Percentiles rank a stretch among this genome's conserved stretches.
phyloP scores from a whole-genome alignment of 768 basidiomycete species.

The Asterophora lycoperdoides region DNA sequence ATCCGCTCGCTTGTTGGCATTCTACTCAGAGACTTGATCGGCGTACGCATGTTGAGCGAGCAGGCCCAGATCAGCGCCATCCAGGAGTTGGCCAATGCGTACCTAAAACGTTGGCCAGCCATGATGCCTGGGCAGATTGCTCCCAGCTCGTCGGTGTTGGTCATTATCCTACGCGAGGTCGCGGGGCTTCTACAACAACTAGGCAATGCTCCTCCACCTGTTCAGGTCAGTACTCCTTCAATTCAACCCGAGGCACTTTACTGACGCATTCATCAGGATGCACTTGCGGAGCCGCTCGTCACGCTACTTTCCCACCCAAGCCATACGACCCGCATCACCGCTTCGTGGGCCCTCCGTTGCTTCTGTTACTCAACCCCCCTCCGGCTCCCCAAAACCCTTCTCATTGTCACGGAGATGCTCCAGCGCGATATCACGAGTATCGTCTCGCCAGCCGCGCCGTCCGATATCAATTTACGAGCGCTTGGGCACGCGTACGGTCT shows the following conservation, averaged over 20 bases:
- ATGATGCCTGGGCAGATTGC: slow-evolving; percentile 82
- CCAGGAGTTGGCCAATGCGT: slow-evolving; percentile 75
- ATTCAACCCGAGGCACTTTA: background rate
- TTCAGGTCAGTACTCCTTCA: slow-evolving; percentile 51
- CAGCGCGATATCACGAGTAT: slow-evolving; percentile 78
- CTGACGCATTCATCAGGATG: slow-evolving; percentile 48
- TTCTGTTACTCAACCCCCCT: slow-evolving; percentile 90
- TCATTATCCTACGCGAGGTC: slow-evolving; percentile 76
- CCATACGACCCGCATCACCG: slow-evolving; percentile 80
- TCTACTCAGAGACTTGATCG: slow-evolving; percentile 81
- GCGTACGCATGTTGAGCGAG: slow-evolving; percentile 85
- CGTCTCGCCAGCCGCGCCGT: slow-evolving; percentile 64
- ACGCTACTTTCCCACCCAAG: slow-evolving; percentile 84
- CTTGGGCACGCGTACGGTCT: slow-evolving; percentile 90
- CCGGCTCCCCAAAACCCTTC: slow-evolving; percentile 74
- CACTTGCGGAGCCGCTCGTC: slow-evolving; percentile 78
- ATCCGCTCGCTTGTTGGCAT: slow-evolving; percentile 71
- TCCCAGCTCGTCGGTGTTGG: slow-evolving; percentile 62
- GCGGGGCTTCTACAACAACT: slow-evolving; percentile 83
- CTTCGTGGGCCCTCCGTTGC: slow-evolving; percentile 83
- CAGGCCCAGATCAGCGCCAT: slow-evolving; percentile 92
- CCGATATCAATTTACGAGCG: slow-evolving; percentile 67
- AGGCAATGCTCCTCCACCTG: slow-evolving; percentile 86
- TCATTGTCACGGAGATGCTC: slow-evolving; percentile 73
- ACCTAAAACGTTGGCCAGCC: slow-evolving; percentile 89